phyloP scores from a whole-genome alignment of 305 asterid genomes.

The Solanum aculeatissimum region DNA sequence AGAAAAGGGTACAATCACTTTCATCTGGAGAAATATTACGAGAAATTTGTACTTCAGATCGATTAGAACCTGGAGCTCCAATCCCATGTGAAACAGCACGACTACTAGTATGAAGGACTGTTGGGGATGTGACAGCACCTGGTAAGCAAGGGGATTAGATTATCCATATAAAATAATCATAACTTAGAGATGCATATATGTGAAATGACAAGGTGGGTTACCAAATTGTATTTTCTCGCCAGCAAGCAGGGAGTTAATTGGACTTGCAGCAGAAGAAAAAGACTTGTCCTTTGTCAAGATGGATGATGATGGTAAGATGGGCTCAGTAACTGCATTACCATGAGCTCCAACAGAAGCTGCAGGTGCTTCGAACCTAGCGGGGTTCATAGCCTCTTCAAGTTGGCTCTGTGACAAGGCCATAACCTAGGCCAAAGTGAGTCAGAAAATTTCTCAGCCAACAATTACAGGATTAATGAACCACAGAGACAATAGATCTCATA shows the following conservation, averaged over 20 bases:
- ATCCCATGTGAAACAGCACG: constrained; percentile 53
- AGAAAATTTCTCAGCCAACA: neutral
- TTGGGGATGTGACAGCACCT: constrained; percentile 96
- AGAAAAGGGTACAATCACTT: constrained; percentile 45
- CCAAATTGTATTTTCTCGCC: constrained; percentile 98
- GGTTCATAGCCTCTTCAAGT: constrained; percentile 86
- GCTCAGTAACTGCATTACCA: constrained; percentile 40
- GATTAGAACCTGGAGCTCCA: constrained; percentile 80
- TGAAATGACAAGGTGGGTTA: constrained; percentile 10
- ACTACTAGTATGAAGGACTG: constrained; percentile 63
- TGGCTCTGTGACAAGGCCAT: constrained; percentile 86
- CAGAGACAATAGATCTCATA: neutral
- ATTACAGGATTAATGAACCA: neutral
- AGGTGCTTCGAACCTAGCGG: constrained; percentile 53
- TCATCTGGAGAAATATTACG: constrained; percentile 40
- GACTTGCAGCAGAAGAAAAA: constrained; percentile 63
- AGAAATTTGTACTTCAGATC: constrained; percentile 53
- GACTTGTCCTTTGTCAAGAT: constrained; percentile 53
- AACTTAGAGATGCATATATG: neutral
- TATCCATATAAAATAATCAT: neutral
- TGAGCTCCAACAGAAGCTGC: constrained; percentile 59
- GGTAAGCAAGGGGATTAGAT: neutral
- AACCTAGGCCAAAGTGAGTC: constrained; percentile 30
- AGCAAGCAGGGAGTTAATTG: constrained; percentile 86
- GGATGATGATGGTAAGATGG: constrained; percentile 47